phyloP scores from a whole-genome alignment of 1,284 basidiomycete species.

The Cryptococcus sp. region DNA sequence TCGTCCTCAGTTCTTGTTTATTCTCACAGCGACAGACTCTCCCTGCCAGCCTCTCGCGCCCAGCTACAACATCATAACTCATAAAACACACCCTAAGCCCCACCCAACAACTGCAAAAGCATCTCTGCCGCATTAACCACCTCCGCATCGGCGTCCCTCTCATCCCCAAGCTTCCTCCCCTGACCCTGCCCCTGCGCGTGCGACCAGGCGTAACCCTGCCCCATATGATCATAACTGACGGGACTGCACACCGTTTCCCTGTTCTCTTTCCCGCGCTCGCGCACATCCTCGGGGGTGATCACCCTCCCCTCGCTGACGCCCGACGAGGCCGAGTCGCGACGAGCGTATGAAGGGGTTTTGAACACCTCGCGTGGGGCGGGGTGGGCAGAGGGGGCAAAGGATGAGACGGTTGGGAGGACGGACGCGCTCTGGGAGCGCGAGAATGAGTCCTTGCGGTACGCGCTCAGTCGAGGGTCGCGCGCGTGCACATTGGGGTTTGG shows the following conservation, averaged over 20 bases:
- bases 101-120: slow-evolving; percentile 15
- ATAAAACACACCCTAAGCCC: background rate
- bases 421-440: slow-evolving; percentile 10
- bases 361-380: too few relatives aligned
- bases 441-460: slow-evolving; percentile 11
- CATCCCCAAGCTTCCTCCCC: background rate
- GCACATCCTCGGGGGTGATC: slow-evolving; percentile 13
- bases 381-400: too few relatives aligned
- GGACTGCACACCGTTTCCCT: background rate
- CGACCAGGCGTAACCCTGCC: background rate
- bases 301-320: slow-evolving; percentile 11
- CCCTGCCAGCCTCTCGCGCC: too few relatives aligned
- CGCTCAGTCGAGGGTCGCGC: background rate
- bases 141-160: slow-evolving; percentile 9
- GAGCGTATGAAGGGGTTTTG: slow-evolving; percentile 13
- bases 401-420: background rate
- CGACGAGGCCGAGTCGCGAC: slow-evolving; percentile 14
- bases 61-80: too few relatives aligned
- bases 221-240: background rate
- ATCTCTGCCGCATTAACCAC: slow-evolving; percentile 16
- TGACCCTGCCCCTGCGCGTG: background rate
- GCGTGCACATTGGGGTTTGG: background rate
- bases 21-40: too few relatives aligned
- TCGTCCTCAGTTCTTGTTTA: too few relatives aligned
- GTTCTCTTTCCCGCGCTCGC: background rate